Evolutionary conservation across 305 asterid genomes (phyloP).

Genomic region (Coffea humblotiana): DNA sequence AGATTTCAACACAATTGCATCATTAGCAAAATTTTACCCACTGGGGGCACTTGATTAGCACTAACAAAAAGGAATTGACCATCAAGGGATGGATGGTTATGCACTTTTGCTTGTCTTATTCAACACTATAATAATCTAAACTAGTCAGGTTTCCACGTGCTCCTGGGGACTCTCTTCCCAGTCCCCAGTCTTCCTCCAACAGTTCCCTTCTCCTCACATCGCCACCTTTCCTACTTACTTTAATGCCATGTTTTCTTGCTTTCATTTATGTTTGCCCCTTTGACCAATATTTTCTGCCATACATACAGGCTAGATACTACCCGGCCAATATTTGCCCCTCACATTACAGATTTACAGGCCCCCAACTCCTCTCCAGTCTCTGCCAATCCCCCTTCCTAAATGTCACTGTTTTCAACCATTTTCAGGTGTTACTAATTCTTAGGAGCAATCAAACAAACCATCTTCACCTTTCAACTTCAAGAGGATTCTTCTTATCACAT

Average conservation of each 20-base stretch:
- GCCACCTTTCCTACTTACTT: constrained; percentile 49
- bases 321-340: too few relatives aligned
- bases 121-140: constrained; percentile 32
- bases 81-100: not conserved
- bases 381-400: not conserved
- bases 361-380: constrained; percentile 9
- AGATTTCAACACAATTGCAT: not conserved
- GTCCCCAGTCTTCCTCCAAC: not conserved
- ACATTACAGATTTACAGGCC: not conserved
- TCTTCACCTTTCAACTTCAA: not conserved
- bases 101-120: constrained; percentile 41
- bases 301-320: too few relatives aligned
- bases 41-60: too few relatives aligned
- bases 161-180: constrained; percentile 53
- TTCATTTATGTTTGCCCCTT: constrained; percentile 26
- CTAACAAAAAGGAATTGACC: not conserved
- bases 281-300: constrained; percentile 28
- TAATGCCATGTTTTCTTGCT: constrained; percentile 48
- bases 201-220: constrained; percentile 9
- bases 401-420: constrained; percentile 5
- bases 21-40: not conserved
- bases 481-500: not conserved
- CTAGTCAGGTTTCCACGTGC: constrained; percentile 78
- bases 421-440: not conserved
- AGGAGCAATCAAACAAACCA: not conserved